phyloP scores from a whole-genome alignment of 192 early-diverging fungal genomes.

The Chytriomyces sp. region DNA sequence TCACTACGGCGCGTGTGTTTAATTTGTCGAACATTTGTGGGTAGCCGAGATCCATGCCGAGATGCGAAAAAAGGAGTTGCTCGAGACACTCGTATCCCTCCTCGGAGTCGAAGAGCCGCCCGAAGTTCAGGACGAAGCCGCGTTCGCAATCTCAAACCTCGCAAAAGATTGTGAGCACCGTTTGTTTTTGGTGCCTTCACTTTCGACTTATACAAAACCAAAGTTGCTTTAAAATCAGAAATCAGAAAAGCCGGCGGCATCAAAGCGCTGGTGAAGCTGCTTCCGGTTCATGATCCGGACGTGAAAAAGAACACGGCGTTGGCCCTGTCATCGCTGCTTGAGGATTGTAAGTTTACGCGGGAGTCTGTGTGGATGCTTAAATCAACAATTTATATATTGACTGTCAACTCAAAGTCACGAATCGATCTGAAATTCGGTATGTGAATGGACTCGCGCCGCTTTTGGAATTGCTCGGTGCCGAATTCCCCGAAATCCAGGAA shows the following conservation, averaged over 20 bases:
- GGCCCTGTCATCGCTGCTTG: conserved; percentile 51
- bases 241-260: conserved; percentile 60
- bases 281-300: conserved; percentile 60
- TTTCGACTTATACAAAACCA: neutral
- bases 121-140: conserved; percentile 63
- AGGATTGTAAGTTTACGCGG: conserved; percentile 52
- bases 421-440: conserved; percentile 55
- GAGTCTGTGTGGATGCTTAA: neutral
- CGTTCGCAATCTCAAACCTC: conserved; percentile 56
- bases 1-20: neutral
- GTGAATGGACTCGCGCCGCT: conserved; percentile 52
- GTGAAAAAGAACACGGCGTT: conserved; percentile 59
- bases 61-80: conserved; percentile 52
- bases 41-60: conserved; percentile 56
- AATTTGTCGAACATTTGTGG: neutral
- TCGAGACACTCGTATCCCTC: conserved; percentile 46
- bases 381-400: neutral
- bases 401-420: conserved; percentile 40
- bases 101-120: conserved; percentile 47
- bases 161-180: conserved; percentile 55
- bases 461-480: conserved; percentile 52
- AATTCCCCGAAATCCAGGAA: conserved; percentile 59
- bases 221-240: conserved; percentile 58
- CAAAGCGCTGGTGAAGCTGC: conserved; percentile 55
- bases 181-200: neutral